Percentiles rank a stretch among this genome's conserved stretches.
phyloP scores from a whole-genome alignment of 257 asterid species.

The Scutellaria barbata region DNA sequence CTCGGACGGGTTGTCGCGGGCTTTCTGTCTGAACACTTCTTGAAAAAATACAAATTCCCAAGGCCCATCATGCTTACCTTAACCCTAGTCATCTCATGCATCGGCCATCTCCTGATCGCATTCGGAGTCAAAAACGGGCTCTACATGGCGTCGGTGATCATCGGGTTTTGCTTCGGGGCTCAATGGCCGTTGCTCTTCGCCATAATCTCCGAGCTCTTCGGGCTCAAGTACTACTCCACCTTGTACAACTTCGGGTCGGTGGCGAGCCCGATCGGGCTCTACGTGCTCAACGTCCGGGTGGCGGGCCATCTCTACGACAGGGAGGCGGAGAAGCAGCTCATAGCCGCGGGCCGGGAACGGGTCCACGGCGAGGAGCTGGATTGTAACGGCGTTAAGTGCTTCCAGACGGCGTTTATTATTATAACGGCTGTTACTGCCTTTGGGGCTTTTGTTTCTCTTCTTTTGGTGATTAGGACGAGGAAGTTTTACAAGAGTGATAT shows the following conservation, averaged over 20 bases:
- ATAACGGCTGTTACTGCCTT: constrained; percentile 63
- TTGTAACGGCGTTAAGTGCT: constrained; percentile 69
- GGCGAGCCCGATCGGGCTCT: constrained; percentile 80
- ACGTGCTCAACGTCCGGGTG: constrained; percentile 62
- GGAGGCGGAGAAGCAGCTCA: constrained; percentile 66
- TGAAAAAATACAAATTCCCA: constrained; percentile 65
- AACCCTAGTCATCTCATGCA: constrained; percentile 51
- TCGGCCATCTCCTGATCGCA: constrained; percentile 71
- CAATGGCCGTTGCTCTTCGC: constrained; percentile 87
- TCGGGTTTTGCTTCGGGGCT: constrained; percentile 87
- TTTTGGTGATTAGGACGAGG: constrained; percentile 66
- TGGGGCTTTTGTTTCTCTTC: constrained; percentile 62
- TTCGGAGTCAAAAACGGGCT: constrained; percentile 64
- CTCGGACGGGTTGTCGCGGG: constrained; percentile 76
- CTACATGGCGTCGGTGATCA: constrained; percentile 70
- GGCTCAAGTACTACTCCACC: constrained; percentile 79
- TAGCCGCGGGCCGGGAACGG: constrained; percentile 42
- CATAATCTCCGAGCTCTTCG: constrained; percentile 78
- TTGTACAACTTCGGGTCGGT: constrained; percentile 75
- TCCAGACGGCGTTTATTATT: constrained; percentile 60
- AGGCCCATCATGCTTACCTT: constrained; percentile 62
- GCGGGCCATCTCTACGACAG: constrained; percentile 69
- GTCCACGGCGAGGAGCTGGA: constrained; percentile 53
- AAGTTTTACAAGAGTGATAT: constrained; percentile 79
- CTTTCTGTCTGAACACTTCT: constrained; percentile 58